Evolutionary conservation across 2,329 filamentous ascomycete genomes (phyloP).

Genomic region (Ceratocystis diversiconidia): DNA sequence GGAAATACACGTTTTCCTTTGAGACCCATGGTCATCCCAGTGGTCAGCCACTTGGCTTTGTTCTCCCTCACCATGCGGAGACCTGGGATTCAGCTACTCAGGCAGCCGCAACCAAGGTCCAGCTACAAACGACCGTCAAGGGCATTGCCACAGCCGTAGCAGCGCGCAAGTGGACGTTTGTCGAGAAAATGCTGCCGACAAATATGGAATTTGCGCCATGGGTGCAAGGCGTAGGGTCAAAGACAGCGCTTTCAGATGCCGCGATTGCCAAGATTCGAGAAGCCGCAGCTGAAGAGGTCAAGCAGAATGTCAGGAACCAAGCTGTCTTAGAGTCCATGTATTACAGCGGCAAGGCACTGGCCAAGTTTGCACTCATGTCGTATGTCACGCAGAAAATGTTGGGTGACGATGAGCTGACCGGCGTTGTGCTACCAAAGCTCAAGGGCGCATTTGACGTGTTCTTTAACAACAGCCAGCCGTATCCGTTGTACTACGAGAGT

Average conservation of each 20-base stretch:
- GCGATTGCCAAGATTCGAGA: constrained; percentile 45
- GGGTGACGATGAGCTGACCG: constrained; percentile 41
- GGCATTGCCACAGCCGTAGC: constrained; percentile 60
- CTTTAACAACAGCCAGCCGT: constrained; percentile 51
- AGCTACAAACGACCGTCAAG: constrained; percentile 71
- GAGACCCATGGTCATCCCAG: constrained; percentile 50
- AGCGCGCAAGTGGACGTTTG: constrained; percentile 62
- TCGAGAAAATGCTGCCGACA: constrained; percentile 57
- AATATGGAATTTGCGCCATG: constrained; percentile 69
- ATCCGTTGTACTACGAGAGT: constrained; percentile 50
- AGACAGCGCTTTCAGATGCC: constrained; percentile 34
- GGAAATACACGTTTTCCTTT: constrained; percentile 62
- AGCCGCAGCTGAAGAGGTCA: constrained; percentile 57
- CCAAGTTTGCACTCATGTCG: constrained; percentile 59
- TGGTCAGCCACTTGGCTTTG: constrained; percentile 64
- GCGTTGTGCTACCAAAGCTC: constrained; percentile 44
- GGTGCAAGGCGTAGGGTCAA: constrained; percentile 39
- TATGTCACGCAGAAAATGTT: constrained; percentile 52
- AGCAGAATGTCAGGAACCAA: constrained; percentile 59
- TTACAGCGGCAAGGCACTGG: constrained; percentile 72
- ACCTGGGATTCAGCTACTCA: constrained; percentile 50
- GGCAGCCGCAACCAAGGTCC: constrained; percentile 40
- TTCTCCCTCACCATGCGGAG: constrained; percentile 69
- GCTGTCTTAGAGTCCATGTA: constrained; percentile 78
- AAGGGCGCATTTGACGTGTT: constrained; percentile 55